A percentile compares a stretch with the other conserved stretches of the same genome.
Conservation (phyloP, 169 alveolate species). For the Plasmodium inui region DNA sequence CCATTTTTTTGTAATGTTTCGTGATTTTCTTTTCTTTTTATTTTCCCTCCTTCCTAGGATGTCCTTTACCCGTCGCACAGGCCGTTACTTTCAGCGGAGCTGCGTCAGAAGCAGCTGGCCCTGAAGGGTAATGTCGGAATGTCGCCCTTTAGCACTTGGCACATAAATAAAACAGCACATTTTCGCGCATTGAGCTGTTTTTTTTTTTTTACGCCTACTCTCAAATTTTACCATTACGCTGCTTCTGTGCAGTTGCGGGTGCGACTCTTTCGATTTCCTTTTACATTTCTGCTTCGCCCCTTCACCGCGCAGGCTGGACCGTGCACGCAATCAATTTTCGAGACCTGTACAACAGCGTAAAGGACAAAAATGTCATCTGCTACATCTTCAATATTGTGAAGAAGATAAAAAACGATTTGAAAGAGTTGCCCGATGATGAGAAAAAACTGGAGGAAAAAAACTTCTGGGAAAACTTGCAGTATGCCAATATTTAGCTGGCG, state of each 20-base stretch:
- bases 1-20: neutral
- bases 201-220: neutral
- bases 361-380: slow-evolving; percentile 61
- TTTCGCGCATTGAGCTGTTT: neutral
- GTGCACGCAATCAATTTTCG: slow-evolving; percentile 62
- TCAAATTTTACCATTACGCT: neutral
- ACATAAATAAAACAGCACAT: neutral
- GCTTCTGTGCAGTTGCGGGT: neutral
- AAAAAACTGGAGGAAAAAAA: slow-evolving; percentile 54
- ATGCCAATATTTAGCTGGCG: slow-evolving; percentile 30
- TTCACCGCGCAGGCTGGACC: slow-evolving; percentile 31
- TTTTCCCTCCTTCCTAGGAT: slow-evolving; percentile 15
- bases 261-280: neutral
- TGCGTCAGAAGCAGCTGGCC: slow-evolving; percentile 68
- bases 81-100: slow-evolving; percentile 46
- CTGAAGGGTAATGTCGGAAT: slow-evolving; percentile 32
- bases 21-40: neutral
- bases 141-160: neutral
- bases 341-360: slow-evolving; percentile 72
- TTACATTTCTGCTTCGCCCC: neutral
- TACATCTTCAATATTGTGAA: slow-evolving; percentile 51
- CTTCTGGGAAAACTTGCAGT: slow-evolving; percentile 65
- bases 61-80: slow-evolving; percentile 60
- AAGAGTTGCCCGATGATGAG: slow-evolving; percentile 37
- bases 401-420: slow-evolving; percentile 63